Evolutionary conservation across 2,329 filamentous ascomycete species (phyloP), one percentile per base, ranked within the genome.

Genomic region (Trichoderma sp.): DNA sequence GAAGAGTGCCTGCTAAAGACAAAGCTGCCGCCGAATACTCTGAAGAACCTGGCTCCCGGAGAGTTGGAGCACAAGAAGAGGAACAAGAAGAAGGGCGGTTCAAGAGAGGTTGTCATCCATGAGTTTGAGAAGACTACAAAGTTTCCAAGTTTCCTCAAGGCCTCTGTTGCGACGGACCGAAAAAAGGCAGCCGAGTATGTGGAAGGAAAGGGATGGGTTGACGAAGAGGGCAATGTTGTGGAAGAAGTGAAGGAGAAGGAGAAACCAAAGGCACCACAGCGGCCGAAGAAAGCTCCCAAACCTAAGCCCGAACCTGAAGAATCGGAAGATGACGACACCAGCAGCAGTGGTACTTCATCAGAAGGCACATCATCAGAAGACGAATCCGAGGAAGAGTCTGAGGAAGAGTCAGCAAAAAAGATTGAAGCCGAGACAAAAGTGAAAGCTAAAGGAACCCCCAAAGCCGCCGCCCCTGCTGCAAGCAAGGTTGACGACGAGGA

Each of bases 111-210:
- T 1, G 83, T 93, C 4, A 86, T 98, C 3, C 94, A 98, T 79
- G 96, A 99, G 77, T 98, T 97, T 77, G 88, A 91, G 74, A 94
- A 93, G 77, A 94, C 91, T 8, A 89, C 88, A 47, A 95, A 93
- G 75, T 91, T 93, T 72, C 92, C 94, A 0, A 91, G 88, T 5
- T 97, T 97, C 77, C 80, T 97, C 70, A 93, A 92, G 77, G 83
- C 84, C 6, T 57, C 74, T 2, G 73, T 68, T 31, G 75, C 76
- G 13, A 75, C 76, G 47, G 65, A 71, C 16, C 83, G 77, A 53
- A 80, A 82, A 5, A 78, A 81, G 1, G 80, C 80, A 1, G 80
- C 80, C 2, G 89, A 91, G 68, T 97, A 91, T 77, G 87, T 96
- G 52, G 91, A 97, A 66, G 94, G 91, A 27, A 90, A 92, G 75